phyloP scores from a whole-genome alignment of 768 basidiomycete genomes.

The Lentinula boryana region DNA sequence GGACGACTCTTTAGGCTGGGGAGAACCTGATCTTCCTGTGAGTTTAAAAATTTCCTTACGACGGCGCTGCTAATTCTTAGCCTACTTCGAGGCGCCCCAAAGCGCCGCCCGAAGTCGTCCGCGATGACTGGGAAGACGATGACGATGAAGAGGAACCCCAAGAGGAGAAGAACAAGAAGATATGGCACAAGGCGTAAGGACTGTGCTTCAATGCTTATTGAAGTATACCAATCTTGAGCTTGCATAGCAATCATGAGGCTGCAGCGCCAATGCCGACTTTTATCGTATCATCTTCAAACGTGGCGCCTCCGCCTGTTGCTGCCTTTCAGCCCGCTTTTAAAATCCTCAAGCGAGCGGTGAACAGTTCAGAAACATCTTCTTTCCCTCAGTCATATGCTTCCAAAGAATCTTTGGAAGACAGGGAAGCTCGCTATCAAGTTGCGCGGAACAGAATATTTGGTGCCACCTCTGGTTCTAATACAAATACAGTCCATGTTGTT shows the following conservation, averaged over 20 bases:
- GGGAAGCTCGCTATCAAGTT: conserved; percentile 69
- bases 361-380: conserved; percentile 10
- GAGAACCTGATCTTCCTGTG: conserved; percentile 1
- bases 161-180: conserved; percentile 39
- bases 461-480: background rate
- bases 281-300: conserved; percentile 32
- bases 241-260: conserved; percentile 45
- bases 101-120: conserved; percentile 15
- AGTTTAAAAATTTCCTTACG: background rate
- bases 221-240: conserved; percentile 6
- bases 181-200: conserved; percentile 73
- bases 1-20: background rate
- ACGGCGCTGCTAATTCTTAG: background rate
- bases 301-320: conserved; percentile 38
- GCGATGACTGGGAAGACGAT: conserved; percentile 57
- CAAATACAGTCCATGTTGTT: background rate
- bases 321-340: conserved; percentile 60
- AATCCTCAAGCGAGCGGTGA: conserved; percentile 66
- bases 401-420: conserved; percentile 41
- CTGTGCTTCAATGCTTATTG: background rate
- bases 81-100: background rate
- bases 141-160: conserved; percentile 34
- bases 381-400: background rate
- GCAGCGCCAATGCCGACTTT: conserved; percentile 68
- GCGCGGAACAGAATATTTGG: conserved; percentile 74